These are phyloP conservation scores for Monilinia polystroma DNA, from an alignment of 2,329 filamentous ascomycete genomes.

Conservation along the genomic window DNA sequence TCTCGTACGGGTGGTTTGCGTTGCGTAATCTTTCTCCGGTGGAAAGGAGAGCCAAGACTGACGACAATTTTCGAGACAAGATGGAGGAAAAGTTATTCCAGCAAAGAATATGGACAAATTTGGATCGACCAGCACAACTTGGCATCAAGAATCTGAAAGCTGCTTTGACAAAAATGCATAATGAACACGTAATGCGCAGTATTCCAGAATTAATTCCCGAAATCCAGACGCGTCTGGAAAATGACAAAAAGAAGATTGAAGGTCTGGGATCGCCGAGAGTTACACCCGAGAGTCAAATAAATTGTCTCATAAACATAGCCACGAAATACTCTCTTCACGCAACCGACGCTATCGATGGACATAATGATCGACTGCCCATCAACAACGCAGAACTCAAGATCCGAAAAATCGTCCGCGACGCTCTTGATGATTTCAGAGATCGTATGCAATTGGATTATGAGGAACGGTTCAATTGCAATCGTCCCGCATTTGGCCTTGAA, in stretches of 20 bases:
- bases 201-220: constrained; percentile 22
- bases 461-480: background rate
- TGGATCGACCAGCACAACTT: background rate
- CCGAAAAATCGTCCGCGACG: constrained; percentile 9
- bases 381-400: background rate
- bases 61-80: background rate
- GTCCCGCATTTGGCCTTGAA: background rate
- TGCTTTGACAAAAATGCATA: constrained; percentile 16
- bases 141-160: constrained; percentile 10
- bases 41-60: background rate
- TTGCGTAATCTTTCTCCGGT: constrained; percentile 1
- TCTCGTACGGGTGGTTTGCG: constrained; percentile 16
- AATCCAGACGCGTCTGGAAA: background rate
- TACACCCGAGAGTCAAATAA: background rate
- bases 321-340: background rate
- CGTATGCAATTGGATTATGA: background rate
- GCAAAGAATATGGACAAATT: background rate
- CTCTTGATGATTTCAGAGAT: constrained; percentile 3
- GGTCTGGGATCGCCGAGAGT: background rate
- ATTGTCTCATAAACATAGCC: background rate
- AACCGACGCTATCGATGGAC: constrained; percentile 7
- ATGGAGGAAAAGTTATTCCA: background rate
- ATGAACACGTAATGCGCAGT: constrained; percentile 17
- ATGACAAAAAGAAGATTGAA: background rate
- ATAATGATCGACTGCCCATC: constrained; percentile 6